Percentiles rank a stretch among this genome's conserved stretches.
phyloP scores from a whole-genome alignment of 805 yeast genomes.

The Saccharomycopsis schoenii region DNA sequence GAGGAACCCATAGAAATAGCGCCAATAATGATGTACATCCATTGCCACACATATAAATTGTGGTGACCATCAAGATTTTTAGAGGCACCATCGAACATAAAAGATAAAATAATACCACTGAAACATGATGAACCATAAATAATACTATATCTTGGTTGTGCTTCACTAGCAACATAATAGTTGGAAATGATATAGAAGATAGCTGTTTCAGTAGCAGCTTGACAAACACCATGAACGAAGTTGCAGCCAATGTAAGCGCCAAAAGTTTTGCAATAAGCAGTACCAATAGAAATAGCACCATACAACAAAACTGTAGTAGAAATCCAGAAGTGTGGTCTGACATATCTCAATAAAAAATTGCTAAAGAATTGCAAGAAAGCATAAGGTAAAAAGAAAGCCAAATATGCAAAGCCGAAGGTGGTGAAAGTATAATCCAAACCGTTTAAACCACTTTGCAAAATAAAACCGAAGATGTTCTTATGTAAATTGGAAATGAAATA shows the following conservation, averaged over 20 bases:
- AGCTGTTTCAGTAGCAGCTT: constrained; percentile 67
- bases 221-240: constrained; percentile 55
- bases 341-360: constrained; percentile 46
- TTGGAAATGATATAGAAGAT: constrained; percentile 54
- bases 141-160: constrained; percentile 58
- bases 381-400: constrained; percentile 60
- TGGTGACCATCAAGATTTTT: constrained; percentile 43
- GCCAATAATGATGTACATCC: constrained; percentile 44
- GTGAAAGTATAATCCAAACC: neutral
- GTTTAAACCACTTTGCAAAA: neutral
- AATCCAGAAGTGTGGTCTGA: constrained; percentile 59
- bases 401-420: neutral
- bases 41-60: constrained; percentile 38
- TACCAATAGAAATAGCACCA: constrained; percentile 52
- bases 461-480: neutral
- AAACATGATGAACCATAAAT: constrained; percentile 59
- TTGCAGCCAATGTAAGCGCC: constrained; percentile 53
- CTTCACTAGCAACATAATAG: constrained; percentile 46
- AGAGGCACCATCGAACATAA: constrained; percentile 52
- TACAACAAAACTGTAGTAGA: constrained; percentile 46
- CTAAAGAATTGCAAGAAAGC: constrained; percentile 47
- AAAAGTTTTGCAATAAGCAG: constrained; percentile 51
- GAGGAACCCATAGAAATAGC: constrained; percentile 25
- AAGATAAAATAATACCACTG: constrained; percentile 71
- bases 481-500: neutral